Evolutionary conservation across 352 stramenopile genomes (phyloP).

Genomic region (Phytophthora constricta): DNA sequence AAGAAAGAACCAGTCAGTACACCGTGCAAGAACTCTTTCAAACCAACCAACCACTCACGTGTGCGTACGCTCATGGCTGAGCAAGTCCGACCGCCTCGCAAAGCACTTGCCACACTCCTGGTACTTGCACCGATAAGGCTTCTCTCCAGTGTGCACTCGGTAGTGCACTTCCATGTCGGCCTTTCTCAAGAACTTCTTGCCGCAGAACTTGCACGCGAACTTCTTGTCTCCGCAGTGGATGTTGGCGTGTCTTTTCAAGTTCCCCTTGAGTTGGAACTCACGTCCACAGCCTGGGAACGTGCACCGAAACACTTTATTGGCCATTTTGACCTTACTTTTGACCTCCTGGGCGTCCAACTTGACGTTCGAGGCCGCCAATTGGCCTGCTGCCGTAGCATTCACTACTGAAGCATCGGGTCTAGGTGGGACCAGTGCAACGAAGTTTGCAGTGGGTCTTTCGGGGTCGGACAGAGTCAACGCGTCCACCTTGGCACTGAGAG

Average conservation of each 20-base stretch:
- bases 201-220: conserved; percentile 69
- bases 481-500: conserved; percentile 30
- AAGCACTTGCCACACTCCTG: conserved; percentile 65
- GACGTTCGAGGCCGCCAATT: neutral
- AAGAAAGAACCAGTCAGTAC: conserved; percentile 1
- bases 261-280: conserved; percentile 72
- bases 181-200: conserved; percentile 71
- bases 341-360: neutral
- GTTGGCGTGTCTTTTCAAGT: conserved; percentile 65
- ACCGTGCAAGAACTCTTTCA: neutral
- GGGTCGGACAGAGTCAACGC: conserved; percentile 15
- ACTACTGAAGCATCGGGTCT: neutral
- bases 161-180: conserved; percentile 81
- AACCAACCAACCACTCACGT: conserved; percentile 34
- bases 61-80: conserved; percentile 80
- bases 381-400: neutral
- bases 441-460: conserved; percentile 12
- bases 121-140: conserved; percentile 71
- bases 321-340: neutral
- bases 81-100: conserved; percentile 72
- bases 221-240: conserved; percentile 67
- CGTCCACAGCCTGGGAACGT: conserved; percentile 58
- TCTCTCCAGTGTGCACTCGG: conserved; percentile 79
- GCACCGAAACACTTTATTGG: conserved; percentile 47
- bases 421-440: neutral